phyloP scores from a whole-genome alignment of 768 basidiomycete species.

The Brasilioporus rufonigricans region DNA sequence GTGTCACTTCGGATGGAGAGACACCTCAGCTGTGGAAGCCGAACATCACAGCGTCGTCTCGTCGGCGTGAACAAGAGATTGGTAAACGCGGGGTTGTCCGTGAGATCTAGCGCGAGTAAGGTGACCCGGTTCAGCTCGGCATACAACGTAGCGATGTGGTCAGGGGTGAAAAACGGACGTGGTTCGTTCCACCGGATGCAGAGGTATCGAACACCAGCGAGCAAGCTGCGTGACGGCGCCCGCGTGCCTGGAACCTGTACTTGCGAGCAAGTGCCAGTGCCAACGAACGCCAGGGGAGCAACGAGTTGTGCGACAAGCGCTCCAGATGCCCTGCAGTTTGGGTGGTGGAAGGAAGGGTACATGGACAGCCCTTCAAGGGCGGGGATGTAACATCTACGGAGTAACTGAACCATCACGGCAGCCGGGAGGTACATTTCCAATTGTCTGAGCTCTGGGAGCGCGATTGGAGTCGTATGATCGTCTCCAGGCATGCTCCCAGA shows the following conservation, averaged over 20 bases:
- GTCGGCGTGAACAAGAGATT: not conserved
- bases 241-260: not conserved
- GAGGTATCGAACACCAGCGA: not conserved
- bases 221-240: not conserved
- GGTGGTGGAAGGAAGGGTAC: not conserved
- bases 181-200: too few relatives aligned
- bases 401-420: not conserved
- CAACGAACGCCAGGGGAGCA: not conserved
- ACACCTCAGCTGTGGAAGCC: not conserved
- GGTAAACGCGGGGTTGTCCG: not conserved
- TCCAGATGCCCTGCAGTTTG: not conserved
- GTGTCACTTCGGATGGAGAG: not conserved
- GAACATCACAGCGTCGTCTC: not conserved
- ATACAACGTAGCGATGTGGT: not conserved
- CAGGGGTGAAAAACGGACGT: not conserved
- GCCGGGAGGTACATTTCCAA: not conserved
- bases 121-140: not conserved
- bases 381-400: not conserved
- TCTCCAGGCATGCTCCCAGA: not conserved
- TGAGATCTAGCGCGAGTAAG: not conserved
- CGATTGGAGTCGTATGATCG: not conserved
- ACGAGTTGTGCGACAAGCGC: not conserved
- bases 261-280: not conserved
- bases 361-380: not conserved
- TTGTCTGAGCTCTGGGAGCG: not conserved